These are phyloP conservation scores for Colletotrichum sp. DNA, from an alignment of 2,329 filamentous ascomycete genomes.

Conservation along the genomic window DNA sequence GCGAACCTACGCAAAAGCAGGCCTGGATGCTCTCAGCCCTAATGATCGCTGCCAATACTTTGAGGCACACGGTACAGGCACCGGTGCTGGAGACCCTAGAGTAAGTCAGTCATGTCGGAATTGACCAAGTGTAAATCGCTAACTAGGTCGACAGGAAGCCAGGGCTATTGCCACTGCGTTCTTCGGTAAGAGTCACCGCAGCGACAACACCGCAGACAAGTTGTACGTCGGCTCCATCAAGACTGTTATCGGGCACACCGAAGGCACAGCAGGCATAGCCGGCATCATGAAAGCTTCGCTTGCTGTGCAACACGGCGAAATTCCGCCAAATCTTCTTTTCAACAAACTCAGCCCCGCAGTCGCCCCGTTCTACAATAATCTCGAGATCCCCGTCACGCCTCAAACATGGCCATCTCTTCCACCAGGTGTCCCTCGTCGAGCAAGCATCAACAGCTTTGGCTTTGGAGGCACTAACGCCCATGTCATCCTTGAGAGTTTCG, in stretches of 20 bases:
- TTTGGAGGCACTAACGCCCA: slow-evolving; percentile 52
- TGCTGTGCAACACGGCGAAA: slow-evolving; percentile 23
- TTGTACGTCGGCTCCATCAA: slow-evolving; percentile 32
- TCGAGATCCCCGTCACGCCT: slow-evolving; percentile 20
- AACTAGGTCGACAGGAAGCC: slow-evolving; percentile 33
- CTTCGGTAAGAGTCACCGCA: background rate
- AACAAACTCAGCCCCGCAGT: slow-evolving; percentile 31
- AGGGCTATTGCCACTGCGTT: slow-evolving; percentile 42
- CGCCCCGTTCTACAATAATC: slow-evolving; percentile 25
- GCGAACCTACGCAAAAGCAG: slow-evolving; percentile 27
- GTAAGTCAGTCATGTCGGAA: background rate
- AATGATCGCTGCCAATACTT: slow-evolving; percentile 22
- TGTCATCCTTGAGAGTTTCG: slow-evolving; percentile 33
- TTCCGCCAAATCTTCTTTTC: slow-evolving; percentile 36
- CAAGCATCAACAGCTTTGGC: slow-evolving; percentile 37
- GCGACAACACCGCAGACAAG: slow-evolving; percentile 24
- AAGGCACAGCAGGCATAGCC: slow-evolving; percentile 30
- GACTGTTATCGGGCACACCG: slow-evolving; percentile 31
- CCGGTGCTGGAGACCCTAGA: slow-evolving; percentile 41
- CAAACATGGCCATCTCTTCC: slow-evolving; percentile 22
- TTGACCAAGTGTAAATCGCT: background rate
- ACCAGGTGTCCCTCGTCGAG: background rate
- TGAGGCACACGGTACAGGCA: slow-evolving; percentile 46
- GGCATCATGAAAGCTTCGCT: slow-evolving; percentile 29
- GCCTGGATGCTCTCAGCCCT: slow-evolving; percentile 7